A percentile compares a stretch with the other conserved stretches of the same genome.
Evolutionary conservation across 1,284 basidiomycete species (phyloP).

Genomic region (Serendipita sp.): DNA sequence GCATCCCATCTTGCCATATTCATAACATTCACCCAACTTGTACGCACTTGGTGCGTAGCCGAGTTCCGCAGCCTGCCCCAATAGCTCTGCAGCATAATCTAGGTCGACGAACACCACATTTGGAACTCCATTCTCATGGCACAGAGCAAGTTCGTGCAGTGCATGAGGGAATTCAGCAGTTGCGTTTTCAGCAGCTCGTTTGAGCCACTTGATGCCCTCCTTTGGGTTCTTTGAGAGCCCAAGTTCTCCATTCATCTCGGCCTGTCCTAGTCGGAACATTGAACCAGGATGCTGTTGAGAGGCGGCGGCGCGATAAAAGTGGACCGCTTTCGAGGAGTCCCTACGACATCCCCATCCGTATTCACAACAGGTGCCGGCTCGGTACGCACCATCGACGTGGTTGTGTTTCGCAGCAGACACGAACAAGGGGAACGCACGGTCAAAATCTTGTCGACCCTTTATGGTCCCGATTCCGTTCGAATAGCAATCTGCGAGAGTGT

Average conservation of each 20-base stretch:
- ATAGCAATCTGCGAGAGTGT: conserved; percentile 95
- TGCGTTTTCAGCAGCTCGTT: conserved; percentile 87
- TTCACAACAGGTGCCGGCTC: conserved; percentile 95
- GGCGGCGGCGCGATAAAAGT: conserved; percentile 89
- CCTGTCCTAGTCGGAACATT: conserved; percentile 92
- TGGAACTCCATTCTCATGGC: conserved; percentile 91
- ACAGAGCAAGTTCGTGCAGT: conserved; percentile 83
- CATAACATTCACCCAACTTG: conserved; percentile 94
- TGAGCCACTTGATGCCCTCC: conserved; percentile 98
- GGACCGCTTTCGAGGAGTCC: conserved; percentile 82
- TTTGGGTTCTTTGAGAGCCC: conserved; percentile 76
- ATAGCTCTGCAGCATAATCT: conserved; percentile 87
- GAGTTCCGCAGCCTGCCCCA: conserved; percentile 89
- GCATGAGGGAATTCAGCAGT: conserved; percentile 94
- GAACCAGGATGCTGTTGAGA: conserved; percentile 86
- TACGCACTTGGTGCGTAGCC: conserved; percentile 95
- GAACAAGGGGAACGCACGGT: conserved; percentile 91
- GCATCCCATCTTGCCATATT: conserved; percentile 97
- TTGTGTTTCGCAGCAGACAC: conserved; percentile 94
- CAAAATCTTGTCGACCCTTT: conserved; percentile 86
- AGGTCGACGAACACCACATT: conserved; percentile 94
- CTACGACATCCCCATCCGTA: conserved; percentile 96
- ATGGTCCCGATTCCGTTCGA: conserved; percentile 90
- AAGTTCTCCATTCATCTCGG: conserved; percentile 92
- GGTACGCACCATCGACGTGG: conserved; percentile 92